phyloP scores from a whole-genome alignment of 768 basidiomycete genomes.

The Cystofilobasidium capitatum region DNA sequence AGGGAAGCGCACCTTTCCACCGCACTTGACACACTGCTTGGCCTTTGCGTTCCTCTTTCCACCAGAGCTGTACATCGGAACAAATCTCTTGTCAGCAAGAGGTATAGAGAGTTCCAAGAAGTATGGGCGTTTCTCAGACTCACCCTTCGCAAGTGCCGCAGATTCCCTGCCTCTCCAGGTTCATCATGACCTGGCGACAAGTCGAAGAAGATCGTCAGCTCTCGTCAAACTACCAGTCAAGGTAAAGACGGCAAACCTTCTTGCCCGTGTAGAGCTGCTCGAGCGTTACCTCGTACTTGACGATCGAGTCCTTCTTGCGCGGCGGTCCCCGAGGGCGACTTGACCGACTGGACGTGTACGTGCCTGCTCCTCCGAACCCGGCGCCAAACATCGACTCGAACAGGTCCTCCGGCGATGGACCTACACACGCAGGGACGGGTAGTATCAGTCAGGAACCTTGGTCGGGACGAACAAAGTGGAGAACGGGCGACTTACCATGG shows the following conservation, averaged over 20 bases:
- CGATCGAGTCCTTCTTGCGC: conserved; percentile 52
- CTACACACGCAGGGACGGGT: not conserved
- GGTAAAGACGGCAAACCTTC: conserved; percentile 43
- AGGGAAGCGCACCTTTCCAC: conserved; percentile 55
- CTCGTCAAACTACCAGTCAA: not conserved
- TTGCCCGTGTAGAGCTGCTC: conserved; percentile 92
- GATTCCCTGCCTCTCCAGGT: conserved; percentile 72
- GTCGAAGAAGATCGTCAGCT: not conserved
- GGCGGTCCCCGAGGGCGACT: conserved; percentile 39
- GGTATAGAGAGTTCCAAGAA: conserved; percentile 5
- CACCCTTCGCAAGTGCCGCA: conserved; percentile 77
- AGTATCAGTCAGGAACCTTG: not conserved
- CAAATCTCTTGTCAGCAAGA: not conserved
- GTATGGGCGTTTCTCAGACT: conserved; percentile 24
- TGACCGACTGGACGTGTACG: conserved; percentile 24
- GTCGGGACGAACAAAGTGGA: not conserved
- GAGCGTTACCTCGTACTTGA: conserved; percentile 73
- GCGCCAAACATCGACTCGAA: conserved; percentile 40
- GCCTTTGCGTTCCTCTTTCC: conserved; percentile 75
- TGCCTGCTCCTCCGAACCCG: conserved; percentile 36
- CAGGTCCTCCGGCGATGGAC: conserved; percentile 36
- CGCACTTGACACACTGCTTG: conserved; percentile 67
- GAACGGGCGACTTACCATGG: not conserved
- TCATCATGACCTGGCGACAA: conserved; percentile 33
- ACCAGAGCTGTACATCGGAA: conserved; percentile 53